Base-by-base conservation (phyloP, 2,329 filamentous ascomycete genomes). In the Endoconidiophora polonica region DNA sequence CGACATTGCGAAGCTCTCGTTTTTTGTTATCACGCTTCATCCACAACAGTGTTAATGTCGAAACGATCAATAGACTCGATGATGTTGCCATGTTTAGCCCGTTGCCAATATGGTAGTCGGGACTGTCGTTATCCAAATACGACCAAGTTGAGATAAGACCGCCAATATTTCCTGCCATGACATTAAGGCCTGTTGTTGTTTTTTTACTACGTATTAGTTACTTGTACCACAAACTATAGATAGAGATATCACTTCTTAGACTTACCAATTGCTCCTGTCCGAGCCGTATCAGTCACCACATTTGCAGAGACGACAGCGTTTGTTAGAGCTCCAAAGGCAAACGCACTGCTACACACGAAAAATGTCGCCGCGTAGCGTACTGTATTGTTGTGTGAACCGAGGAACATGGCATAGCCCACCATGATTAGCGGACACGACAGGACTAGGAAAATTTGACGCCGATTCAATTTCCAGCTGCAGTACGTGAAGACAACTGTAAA, bases 61-160 rank as follows among this genome's bases (percentile, higher is more conserved):
- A 66, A 3, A 71, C 50, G 1, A 84, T 49, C 10, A 83, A 59
- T 1, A 76, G 75, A 1, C 65, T 64, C n/a, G 67, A 68, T n/a
- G 69, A 68, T 0, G 76, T 77, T 0, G 74, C 81, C 41, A 84
- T 58, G 59, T 86, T 86, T 16, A 85, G 59, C 0, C 80, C 80
- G 58, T 85, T 86, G 0, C 81, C 82, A 41, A 83, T 83, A 23
- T 66, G 74, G 57, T 76, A 86, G 53, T 82, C 63, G 0, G 81
- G 81, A 0, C 57, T 72, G 57, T 86, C 81, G 48, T 64, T 73
- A 0, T 73, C 71, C 41, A 83, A 57, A 62, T 80, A 83, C 1
- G 67, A 70, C 79, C 78, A 83, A 0, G 77, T 81, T 0, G 73
- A 70, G 50, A 80, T 71, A 24, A 78, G 55, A 0, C 75, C 76